Base-by-base conservation (phyloP, 768 basidiomycete species). In the Strobilomyces dryophilus region DNA sequence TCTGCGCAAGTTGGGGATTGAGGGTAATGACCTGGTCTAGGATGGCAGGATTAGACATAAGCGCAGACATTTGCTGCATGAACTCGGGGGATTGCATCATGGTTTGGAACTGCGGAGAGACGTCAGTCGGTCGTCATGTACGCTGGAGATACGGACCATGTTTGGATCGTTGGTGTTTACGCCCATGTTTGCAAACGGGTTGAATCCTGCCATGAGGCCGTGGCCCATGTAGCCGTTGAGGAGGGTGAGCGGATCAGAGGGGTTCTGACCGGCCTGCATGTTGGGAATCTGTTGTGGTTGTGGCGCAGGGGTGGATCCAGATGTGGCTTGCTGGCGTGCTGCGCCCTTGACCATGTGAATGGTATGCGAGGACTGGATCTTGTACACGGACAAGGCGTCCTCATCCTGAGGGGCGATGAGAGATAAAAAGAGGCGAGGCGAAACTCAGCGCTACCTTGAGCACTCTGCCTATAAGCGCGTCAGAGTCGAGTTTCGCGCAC, bases 291-390 rank as follows among this genome's bases (percentile, higher is more conserved):
- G 63, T 18, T 59, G 74, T 7, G 60, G 3, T n/a, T 79, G 72
- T 1, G 80, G 64, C 5, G 78, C 61, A n/a, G 75, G 58, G 20
- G 77, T 54, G 37, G 79, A 62, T 0, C 81, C 66, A 1, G 74
- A 54, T 15, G 72, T 32, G 2, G 45, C 7, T 0, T 67, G 54
- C 2, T 66, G 45, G 8, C 85, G 79, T 1, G 85, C 77, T 10
- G 81, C 84, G 21, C 91, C 89, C 67, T 95, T 95, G 62, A 94
- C 94, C 89, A 93, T 92, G 68, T 93, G 93, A 39, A 95, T 83
- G 0, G 92, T 94, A 66, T 97, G 90, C 4, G 81, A 78, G 1
- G 87, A 81, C 64, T 91, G 89, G 53, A 97, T 93, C 77, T 97
- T 95, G 80, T 97, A 97, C 8, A 77, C 76, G 1, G 87, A 83